Evolutionary conservation across 1,139 yeast species (phyloP), one percentile per base, ranked within the genome.

Genomic region (Yamadazyma jaroonii): DNA sequence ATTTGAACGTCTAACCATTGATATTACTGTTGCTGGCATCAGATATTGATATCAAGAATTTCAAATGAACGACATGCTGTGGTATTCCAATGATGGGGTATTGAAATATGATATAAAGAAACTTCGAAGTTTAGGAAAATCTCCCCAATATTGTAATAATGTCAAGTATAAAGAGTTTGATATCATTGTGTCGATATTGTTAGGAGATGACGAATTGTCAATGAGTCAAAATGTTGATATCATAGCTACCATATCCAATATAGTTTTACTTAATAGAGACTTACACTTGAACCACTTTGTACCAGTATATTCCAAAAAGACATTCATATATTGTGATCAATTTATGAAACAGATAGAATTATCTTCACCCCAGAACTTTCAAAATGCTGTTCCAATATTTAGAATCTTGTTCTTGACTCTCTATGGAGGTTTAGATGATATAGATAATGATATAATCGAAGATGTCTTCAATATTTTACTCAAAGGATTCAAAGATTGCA

Each of bases 391-490:
- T 8, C 58, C 64, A 2, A 39, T 53, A 5, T 59, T 50, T 40
- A 47, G 67, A n/a, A 44, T 60, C 12, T 31, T 59, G 8, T 62
- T 62, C 35, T 49, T 62, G 24, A 54, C 58, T 3, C 38, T 60
- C 12, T 57, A 56, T 40, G 63, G 58, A 11, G 56, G 54, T 3
- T 25, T 45, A 14, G 40, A 44, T 7, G 43, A 40, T 3, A 32
- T 40, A 10, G 33, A 34, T 24, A 41, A 45, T 10, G 40, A 34
- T 2, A 22, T 42, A 3, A 36, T 51, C 11, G 42, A 41, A 7
- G 43, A 45, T 27, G 47, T 54, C 6, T 47, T 46, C 34, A 27
- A 33, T 10, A 37, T 46, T 2, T 38, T 57, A 10, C 44, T 48
- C 21, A 15, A 35, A 10, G 54, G 55, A 5, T 45, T 57, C 30